Conservation (phyloP, 768 basidiomycete species). For the Daedalea quercina region DNA sequence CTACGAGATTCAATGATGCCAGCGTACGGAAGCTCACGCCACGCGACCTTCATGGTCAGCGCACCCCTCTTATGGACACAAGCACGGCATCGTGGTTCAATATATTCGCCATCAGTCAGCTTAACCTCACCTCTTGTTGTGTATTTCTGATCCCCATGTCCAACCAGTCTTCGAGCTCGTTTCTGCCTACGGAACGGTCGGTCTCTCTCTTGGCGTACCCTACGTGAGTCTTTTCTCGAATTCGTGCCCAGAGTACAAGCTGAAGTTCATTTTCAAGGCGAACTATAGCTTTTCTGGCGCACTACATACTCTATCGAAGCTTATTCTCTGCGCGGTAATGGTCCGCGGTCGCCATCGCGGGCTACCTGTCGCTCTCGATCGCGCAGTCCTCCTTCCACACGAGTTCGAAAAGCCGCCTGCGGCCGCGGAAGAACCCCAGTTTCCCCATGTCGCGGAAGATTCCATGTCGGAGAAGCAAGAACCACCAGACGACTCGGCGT, state of each 20-base stretch:
- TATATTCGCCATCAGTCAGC: conserved; percentile 64
- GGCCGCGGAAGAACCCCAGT: background rate
- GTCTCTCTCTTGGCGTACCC: conserved; percentile 78
- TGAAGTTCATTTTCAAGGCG: conserved; percentile 38
- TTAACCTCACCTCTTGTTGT: too few relatives aligned
- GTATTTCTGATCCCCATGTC: too few relatives aligned
- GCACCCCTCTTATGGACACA: conserved; percentile 47
- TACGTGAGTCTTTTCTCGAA: conserved; percentile 37
- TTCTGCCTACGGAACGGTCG: conserved; percentile 84
- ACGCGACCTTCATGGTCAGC: conserved; percentile 30
- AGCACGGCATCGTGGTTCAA: conserved; percentile 65
- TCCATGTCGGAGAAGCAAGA: background rate
- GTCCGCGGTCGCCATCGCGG: conserved; percentile 90
- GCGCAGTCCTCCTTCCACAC: conserved; percentile 14
- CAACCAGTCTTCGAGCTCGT: conserved; percentile 73
- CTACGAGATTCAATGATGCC: background rate
- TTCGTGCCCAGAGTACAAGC: background rate
- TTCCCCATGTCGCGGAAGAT: background rate
- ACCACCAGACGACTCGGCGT: background rate
- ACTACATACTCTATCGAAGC: conserved; percentile 74
- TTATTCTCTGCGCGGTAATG: conserved; percentile 85
- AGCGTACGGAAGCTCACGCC: background rate
- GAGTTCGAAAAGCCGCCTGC: background rate
- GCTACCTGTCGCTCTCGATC: conserved; percentile 80
- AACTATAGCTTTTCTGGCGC: conserved; percentile 79